Base-by-base conservation (phyloP, 2,329 filamentous ascomycete species). In the Ophiostoma angusticollis region DNA sequence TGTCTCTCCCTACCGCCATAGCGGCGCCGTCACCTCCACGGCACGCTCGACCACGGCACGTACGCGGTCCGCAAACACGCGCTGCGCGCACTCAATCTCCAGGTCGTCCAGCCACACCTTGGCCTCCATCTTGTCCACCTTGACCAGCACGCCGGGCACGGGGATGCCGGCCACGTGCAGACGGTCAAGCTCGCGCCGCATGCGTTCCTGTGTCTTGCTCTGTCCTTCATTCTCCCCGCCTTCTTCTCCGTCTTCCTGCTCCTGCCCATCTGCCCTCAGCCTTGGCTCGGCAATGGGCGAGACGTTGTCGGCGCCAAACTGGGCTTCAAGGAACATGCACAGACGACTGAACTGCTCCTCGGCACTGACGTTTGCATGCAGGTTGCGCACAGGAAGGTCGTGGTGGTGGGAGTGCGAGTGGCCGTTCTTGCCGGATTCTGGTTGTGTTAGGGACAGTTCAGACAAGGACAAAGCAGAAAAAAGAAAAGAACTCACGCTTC, bases 241-340 rank as follows among this genome's bases (percentile, higher is more conserved):
- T 62, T 57, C 31, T 61, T 59, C 22, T 62, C 55, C 47, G 6
- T 62, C 49, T 24, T 58, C 55, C 33, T 25, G 27, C 16, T 12
- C 23, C 23, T 24, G 25, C 29, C 13, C 48, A 22, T 63, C 50
- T 6, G 61, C 46, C 0, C 66, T 63, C 3, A 76, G 57, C 57
- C 77, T 72, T 43, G 85, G 63, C 53, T 60, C 64, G 28, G 78
- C 71, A 48, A 96, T 82, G 5, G 89, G 86, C 0, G 72, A 68
- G 41, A 96, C 78, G 43, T 84, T 80, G 47, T 91, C 80, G 23
- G 75, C 68, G 45, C 91, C 91, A 54, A 98, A 98, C 58, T 98
- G 91, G 3, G 87, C 84, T 65, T 98, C 91, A 12, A 98, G 78
- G 65, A 98, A 94, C 76, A 94, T 84, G 61, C 93, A 81, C 16